Percentiles rank a stretch among this genome's conserved stretches.
Conservation (phyloP, 2,329 filamentous ascomycete genomes). For the Huntiella savannae region DNA sequence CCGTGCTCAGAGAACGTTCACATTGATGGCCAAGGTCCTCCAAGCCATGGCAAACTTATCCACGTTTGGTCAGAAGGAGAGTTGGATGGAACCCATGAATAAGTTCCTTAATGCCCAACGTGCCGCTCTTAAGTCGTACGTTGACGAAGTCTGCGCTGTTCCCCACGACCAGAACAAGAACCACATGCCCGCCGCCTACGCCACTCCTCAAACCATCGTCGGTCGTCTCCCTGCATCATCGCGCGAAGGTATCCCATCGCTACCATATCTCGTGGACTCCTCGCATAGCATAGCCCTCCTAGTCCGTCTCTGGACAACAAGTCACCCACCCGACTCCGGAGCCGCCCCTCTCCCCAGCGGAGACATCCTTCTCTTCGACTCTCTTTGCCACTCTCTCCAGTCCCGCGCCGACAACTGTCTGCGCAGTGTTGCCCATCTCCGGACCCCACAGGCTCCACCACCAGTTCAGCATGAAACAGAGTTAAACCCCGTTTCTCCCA, state of each 20-base stretch:
- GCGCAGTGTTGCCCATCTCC: slow-evolving; percentile 27
- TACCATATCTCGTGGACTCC: slow-evolving; percentile 85
- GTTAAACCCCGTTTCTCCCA: background rate
- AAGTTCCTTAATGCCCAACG: slow-evolving; percentile 60
- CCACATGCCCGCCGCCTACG: slow-evolving; percentile 46
- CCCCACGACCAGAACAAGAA: slow-evolving; percentile 44
- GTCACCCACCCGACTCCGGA: slow-evolving; percentile 19
- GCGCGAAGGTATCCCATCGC: slow-evolving; percentile 76
- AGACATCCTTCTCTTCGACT: slow-evolving; percentile 34
- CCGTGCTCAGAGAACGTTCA: slow-evolving; percentile 70
- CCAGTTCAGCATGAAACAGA: background rate
- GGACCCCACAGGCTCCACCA: slow-evolving; percentile 13
- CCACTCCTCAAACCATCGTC: slow-evolving; percentile 78
- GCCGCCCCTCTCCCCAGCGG: slow-evolving; percentile 22
- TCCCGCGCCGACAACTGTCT: slow-evolving; percentile 32
- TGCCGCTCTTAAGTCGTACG: slow-evolving; percentile 65
- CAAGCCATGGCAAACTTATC: slow-evolving; percentile 83
- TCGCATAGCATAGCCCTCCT: slow-evolving; percentile 69
- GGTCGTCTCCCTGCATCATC: slow-evolving; percentile 61
- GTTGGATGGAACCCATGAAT: slow-evolving; percentile 99
- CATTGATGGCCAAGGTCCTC: slow-evolving; percentile 77
- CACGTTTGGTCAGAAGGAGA: slow-evolving; percentile 81
- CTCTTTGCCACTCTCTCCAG: slow-evolving; percentile 30
- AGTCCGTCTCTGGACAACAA: slow-evolving; percentile 60
- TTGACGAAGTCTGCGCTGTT: slow-evolving; percentile 72